Conservation (phyloP, 148 eudicot genomes). For the Oxyria digyna region DNA sequence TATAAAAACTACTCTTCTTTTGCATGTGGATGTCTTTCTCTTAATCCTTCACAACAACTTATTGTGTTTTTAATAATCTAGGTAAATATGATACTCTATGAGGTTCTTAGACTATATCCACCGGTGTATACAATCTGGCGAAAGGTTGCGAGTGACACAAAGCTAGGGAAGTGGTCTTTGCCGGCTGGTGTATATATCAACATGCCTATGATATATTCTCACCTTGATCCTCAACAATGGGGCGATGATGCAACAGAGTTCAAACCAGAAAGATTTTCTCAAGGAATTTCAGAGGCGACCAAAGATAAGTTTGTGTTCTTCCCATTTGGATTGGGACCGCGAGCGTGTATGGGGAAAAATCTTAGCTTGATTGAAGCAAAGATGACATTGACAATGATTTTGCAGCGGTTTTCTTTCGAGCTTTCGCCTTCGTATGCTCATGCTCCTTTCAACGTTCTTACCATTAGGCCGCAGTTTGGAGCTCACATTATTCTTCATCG, state of each 20-base stretch:
- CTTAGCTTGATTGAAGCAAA: slow-evolving; percentile 17
- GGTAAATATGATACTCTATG: slow-evolving; percentile 25
- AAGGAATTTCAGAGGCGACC: slow-evolving; percentile 21
- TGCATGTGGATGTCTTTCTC: not conserved
- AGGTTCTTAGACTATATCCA: slow-evolving; percentile 25
- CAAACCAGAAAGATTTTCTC: slow-evolving; percentile 23
- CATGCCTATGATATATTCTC: slow-evolving; percentile 18
- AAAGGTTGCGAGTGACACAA: slow-evolving; percentile 13
- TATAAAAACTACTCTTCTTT: not conserved
- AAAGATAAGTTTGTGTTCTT: slow-evolving; percentile 14
- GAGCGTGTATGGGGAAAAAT: slow-evolving; percentile 24
- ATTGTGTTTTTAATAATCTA: slow-evolving; percentile 7
- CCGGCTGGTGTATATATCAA: slow-evolving; percentile 21
- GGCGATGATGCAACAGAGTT: slow-evolving; percentile 22
- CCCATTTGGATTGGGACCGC: slow-evolving; percentile 28
- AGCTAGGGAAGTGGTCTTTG: slow-evolving; percentile 16
- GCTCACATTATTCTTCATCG: not conserved
- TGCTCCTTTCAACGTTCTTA: not conserved
- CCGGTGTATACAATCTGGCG: slow-evolving; percentile 16
- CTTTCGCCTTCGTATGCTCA: no score
- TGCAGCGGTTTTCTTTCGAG: no score
- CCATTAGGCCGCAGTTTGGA: not conserved
- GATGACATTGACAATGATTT: no score
- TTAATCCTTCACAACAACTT: no score
- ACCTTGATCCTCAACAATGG: slow-evolving; percentile 20